phyloP scores from a whole-genome alignment of 306 rosid species.

The Sophora flavescens region DNA sequence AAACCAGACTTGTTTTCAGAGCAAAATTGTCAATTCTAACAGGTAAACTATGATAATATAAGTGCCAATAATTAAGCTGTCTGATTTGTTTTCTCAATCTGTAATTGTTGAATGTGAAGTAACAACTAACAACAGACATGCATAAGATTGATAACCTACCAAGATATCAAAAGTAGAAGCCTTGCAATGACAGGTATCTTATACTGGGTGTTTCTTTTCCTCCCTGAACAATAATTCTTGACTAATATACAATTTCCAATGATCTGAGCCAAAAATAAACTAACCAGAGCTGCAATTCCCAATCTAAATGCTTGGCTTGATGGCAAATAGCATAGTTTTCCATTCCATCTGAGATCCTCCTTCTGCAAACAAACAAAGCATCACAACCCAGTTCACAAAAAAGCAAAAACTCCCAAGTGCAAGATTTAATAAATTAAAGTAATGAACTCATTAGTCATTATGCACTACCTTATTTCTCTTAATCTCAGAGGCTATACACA shows the following conservation, averaged over 20 bases:
- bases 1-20: constrained; percentile 5
- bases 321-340: constrained; percentile 74
- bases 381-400: constrained; percentile 1
- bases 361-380: constrained; percentile 51
- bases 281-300: constrained; percentile 73
- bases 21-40: constrained; percentile 29
- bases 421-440: not conserved
- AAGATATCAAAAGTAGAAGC: constrained; percentile 68
- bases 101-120: constrained; percentile 26
- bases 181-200: constrained; percentile 54
- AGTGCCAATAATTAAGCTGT: constrained; percentile 31
- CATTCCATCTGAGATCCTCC: constrained; percentile 72
- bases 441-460: not conserved
- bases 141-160: constrained; percentile 67
- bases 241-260: constrained; percentile 60
- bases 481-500: constrained; percentile 75
- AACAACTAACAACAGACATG: constrained; percentile 37
- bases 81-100: constrained; percentile 2
- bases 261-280: constrained; percentile 66
- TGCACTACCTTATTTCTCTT: constrained; percentile 69
- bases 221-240: constrained; percentile 52
- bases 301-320: constrained; percentile 72
- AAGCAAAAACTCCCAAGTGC: not conserved
- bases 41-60: constrained; percentile 23
- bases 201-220: constrained; percentile 51